Evolutionary conservation across 805 yeast genomes (phyloP), one percentile per base, ranked within the genome.

Genomic region (Tetrapisispora phaffii): DNA sequence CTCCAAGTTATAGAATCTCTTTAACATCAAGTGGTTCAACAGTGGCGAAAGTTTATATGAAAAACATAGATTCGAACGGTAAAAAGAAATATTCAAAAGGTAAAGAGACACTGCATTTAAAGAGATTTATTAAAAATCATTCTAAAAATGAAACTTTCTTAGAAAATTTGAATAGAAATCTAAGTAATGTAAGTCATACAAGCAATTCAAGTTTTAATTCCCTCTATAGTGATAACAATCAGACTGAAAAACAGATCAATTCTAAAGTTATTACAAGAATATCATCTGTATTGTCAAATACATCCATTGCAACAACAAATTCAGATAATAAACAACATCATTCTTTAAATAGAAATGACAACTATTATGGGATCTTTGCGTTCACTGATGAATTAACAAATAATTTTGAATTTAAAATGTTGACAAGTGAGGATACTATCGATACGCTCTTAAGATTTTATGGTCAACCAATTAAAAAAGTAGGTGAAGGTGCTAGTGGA

Each of bases 401-500:
- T 34, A 31, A 36, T 19, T 15, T 39, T 19, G 48, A 52, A 10
- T 52, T 61, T 33, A 62, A 65, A 50, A 56, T 68, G 24, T 48
- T 70, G 26, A 69, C 68, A 47, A 69, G 70, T 24, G 58, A 68
- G 0, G 70, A 67, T 40, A 60, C 63, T 40, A 68, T 72, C 4
- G 58, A 61, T 23, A 70, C 66, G 44, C 48, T 76, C 36, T 60
- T 77, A 46, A 73, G 77, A 44, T 81, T 82, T 54, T 87, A 86
- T 63, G 93, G 94, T 34, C 71, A 78, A 21, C 75, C 81, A 2
- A 94, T 94, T 12, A 74, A 75, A 50, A 69, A 82, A 20, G 69
- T 87, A 41, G 97, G 97, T 20, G 79, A 89, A 47, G 97, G 97
- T 13, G 97, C 97, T 1, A 89, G 95, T 21, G 97, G 97, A 1